Conservation (phyloP, 2,329 filamentous ascomycete species). For the Phaeosphaeria sp. region DNA sequence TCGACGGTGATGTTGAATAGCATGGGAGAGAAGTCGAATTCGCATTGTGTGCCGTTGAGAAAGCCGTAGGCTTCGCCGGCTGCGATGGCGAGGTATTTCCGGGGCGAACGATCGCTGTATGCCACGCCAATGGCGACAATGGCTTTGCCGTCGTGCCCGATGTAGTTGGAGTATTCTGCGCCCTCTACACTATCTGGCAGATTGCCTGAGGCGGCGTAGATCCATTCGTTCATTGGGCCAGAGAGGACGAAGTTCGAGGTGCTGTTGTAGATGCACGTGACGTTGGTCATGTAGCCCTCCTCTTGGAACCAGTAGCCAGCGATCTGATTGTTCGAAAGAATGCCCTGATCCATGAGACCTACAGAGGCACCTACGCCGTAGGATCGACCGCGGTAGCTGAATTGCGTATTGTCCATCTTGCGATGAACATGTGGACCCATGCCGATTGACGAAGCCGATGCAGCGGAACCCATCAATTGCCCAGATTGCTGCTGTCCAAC, state of each 20-base stretch:
- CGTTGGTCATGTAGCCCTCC: conserved; percentile 39
- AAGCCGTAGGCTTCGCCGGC: conserved; percentile 36
- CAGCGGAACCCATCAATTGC: conserved; percentile 30
- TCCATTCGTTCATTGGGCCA: conserved; percentile 29
- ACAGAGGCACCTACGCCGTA: conserved; percentile 55
- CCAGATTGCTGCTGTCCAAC: conserved; percentile 32
- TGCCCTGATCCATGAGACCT: conserved; percentile 26
- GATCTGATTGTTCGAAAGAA: conserved; percentile 22
- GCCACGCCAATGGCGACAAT: conserved; percentile 44
- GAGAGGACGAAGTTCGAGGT: conserved; percentile 40
- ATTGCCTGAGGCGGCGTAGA: conserved; percentile 28
- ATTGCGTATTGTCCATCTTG: conserved; percentile 38
- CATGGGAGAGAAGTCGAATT: conserved; percentile 34
- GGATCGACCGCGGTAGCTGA: conserved; percentile 43
- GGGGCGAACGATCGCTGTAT: conserved; percentile 26
- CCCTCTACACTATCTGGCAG: conserved; percentile 32
- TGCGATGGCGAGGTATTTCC: conserved; percentile 40
- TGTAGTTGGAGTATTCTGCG: conserved; percentile 39
- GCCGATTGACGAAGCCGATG: conserved; percentile 29
- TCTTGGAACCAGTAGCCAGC: conserved; percentile 45
- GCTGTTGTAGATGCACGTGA: conserved; percentile 48
- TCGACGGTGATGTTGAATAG: conserved; percentile 41
- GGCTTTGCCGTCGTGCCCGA: conserved; percentile 33
- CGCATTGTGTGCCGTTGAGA: conserved; percentile 44
- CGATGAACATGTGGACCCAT: conserved; percentile 21